Base-by-base conservation (phyloP, 23 red algal genomes). In the Agarophyton chilense region DNA sequence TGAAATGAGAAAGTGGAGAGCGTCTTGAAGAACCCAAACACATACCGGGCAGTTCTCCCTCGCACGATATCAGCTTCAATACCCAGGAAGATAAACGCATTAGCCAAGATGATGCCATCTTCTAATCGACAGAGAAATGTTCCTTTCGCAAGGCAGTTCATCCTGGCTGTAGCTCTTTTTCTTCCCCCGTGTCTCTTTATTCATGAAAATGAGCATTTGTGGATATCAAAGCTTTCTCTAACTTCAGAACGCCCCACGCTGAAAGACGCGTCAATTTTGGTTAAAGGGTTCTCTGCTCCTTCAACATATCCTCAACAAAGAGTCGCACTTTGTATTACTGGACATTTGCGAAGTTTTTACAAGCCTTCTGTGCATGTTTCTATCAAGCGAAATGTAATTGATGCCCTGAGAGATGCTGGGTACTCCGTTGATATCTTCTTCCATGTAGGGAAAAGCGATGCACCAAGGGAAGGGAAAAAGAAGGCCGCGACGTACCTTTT, bases 361-460 rank as follows among this genome's bases (percentile, higher is more conserved):
- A 56, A 85, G 26, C 35, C 58, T 39, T 67, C 81, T 25, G 81
- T 85, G 18, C 81, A 67, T 18, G 49, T 63, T 10, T 85, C 81
- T 50, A 85, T 85, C 28, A 56, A 63, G 36, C 38, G 45, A 22
- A 62, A 85, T 28, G 44, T 85, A 24, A 52, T 85, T 26, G 52
- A 85, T 26, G 28, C 60, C 10, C 40, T 85, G 12, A 21, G 39
- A 11, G 31, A 65, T 39, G 45, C 45, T 13, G 58, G 60, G 56
- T 67, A 51, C 42, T 35, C 14, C 6, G 81, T 85, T 35, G 81
- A 85, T 67, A 45, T 85, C n/a, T 72, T 85, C 81, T 85, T 85
- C 38, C 81, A 85, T 29, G 62, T 85, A 25, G 81, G 55, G 18
- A 49, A 56, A 31, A 38, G 35, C 4, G 81, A 85, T 52, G 33